Evolutionary conservation across 768 basidiomycete genomes (phyloP).

Genomic region (Amanita jacksonii): DNA sequence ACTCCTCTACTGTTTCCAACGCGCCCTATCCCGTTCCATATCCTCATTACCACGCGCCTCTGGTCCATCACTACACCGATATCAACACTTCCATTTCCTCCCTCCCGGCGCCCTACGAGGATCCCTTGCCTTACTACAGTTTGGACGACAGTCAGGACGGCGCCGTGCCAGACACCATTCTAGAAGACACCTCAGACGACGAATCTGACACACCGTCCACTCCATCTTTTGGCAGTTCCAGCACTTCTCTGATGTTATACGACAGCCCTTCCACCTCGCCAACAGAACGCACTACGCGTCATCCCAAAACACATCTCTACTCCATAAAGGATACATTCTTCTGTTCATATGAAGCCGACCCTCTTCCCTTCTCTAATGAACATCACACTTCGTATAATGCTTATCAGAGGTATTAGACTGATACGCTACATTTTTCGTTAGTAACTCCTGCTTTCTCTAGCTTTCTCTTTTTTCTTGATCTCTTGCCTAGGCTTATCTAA

Average conservation of each 20-base stretch:
- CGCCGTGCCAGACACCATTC: constrained; percentile 59
- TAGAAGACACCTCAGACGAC: constrained; percentile 81
- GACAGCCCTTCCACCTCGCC: constrained; percentile 44
- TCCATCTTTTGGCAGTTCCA: constrained; percentile 50
- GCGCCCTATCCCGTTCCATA: constrained; percentile 52
- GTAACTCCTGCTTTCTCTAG: constrained; percentile 19
- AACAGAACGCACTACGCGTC: constrained; percentile 39
- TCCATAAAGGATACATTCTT: constrained; percentile 51
- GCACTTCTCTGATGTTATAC: constrained; percentile 41
- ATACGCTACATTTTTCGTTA: constrained; percentile 19
- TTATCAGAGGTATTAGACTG: constrained; percentile 64
- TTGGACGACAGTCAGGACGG: constrained; percentile 58
- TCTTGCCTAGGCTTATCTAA: neutral
- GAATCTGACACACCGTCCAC: constrained; percentile 67
- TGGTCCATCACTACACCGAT: constrained; percentile 39
- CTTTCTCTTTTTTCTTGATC: constrained; percentile 11
- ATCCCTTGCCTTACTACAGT: constrained; percentile 56
- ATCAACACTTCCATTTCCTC: constrained; percentile 39
- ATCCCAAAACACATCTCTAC: constrained; percentile 48
- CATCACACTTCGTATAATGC: constrained; percentile 40
- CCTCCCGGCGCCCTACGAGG: constrained; percentile 34
- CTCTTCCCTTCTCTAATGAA: constrained; percentile 58
- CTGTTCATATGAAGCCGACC: constrained; percentile 59
- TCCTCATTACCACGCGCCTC: constrained; percentile 49
- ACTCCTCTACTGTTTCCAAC: constrained; percentile 33